Evolutionary conservation across 495 filamentous ascomycete species (phyloP).

Genomic region (Darksidea phi): DNA sequence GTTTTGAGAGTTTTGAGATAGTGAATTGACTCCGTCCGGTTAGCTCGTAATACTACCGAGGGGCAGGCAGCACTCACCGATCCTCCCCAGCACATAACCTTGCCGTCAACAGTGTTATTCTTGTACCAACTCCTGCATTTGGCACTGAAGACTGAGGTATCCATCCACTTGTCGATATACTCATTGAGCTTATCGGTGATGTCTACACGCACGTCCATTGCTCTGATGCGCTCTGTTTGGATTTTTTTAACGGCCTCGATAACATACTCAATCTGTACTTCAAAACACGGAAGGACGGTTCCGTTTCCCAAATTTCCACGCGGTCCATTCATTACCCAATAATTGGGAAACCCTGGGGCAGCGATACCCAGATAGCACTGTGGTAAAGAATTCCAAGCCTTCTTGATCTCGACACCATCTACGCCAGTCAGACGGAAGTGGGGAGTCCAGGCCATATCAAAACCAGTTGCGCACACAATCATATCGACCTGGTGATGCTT

Average conservation of each 20-base stretch:
- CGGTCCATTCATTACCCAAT: conserved; percentile 40
- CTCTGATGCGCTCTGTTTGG: conserved; percentile 40
- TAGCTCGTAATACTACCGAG: conserved; percentile 14
- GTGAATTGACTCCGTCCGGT: conserved; percentile 38
- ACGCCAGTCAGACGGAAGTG: conserved; percentile 32
- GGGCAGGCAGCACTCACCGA: conserved; percentile 36
- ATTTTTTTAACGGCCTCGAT: conserved; percentile 44
- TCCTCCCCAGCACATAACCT: conserved; percentile 46
- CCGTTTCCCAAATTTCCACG: conserved; percentile 40
- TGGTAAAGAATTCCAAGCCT: conserved; percentile 33
- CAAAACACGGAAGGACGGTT: conserved; percentile 40
- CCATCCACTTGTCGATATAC: conserved; percentile 41
- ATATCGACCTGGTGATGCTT: conserved; percentile 37
- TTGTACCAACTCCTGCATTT: conserved; percentile 47
- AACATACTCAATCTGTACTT: conserved; percentile 39
- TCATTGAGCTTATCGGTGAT: conserved; percentile 41
- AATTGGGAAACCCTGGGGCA: conserved; percentile 40
- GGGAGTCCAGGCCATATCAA: conserved; percentile 37
- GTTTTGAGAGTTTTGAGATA: conserved; percentile 46
- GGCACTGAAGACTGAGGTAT: conserved; percentile 40
- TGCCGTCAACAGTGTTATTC: too few relatives aligned
- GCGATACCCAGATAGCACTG: conserved; percentile 39
- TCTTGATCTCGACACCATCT: conserved; percentile 33
- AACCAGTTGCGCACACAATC: conserved; percentile 38
- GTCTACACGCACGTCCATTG: conserved; percentile 42